phyloP scores from a whole-genome alignment of 2,329 filamentous ascomycete genomes.

The Cercospora sp. region DNA sequence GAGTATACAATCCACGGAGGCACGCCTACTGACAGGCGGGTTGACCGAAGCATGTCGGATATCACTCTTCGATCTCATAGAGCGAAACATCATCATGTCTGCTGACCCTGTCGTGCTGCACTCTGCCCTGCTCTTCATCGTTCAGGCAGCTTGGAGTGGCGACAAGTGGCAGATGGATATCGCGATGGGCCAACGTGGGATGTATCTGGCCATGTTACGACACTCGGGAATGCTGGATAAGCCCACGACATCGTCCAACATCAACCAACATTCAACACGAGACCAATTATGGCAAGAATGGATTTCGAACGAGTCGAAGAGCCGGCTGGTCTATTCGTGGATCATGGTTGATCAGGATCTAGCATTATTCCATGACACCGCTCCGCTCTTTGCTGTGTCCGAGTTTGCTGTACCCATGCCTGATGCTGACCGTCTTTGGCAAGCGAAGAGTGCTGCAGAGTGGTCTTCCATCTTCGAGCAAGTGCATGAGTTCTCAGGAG shows the following conservation, averaged over 20 bases:
- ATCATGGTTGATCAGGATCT: conserved; percentile 73
- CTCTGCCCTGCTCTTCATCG: conserved; percentile 66
- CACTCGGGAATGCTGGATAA: conserved; percentile 66
- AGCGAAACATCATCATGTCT: conserved; percentile 68
- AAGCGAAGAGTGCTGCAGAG: conserved; percentile 56
- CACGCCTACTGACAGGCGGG: conserved; percentile 64
- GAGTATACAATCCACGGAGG: conserved; percentile 64
- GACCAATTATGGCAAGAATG: conserved; percentile 62
- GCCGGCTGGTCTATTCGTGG: conserved; percentile 71
- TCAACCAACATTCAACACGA: conserved; percentile 50
- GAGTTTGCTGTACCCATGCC: conserved; percentile 67
- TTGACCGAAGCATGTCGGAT: conserved; percentile 71
- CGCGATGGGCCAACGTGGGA: conserved; percentile 70
- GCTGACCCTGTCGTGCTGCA: conserved; percentile 65
- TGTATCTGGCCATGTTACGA: conserved; percentile 72
- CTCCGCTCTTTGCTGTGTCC: conserved; percentile 63
- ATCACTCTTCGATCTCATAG: conserved; percentile 69
- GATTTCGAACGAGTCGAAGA: conserved; percentile 64
- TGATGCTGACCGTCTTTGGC: conserved; percentile 63
- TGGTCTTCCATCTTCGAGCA: conserved; percentile 63
- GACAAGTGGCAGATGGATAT: conserved; percentile 79
- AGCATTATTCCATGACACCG: conserved; percentile 64
- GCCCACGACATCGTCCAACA: conserved; percentile 44
- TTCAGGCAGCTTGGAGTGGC: conserved; percentile 70
- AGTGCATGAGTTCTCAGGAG: conserved; percentile 56